Evolutionary conservation across 768 basidiomycete genomes (phyloP), one percentile per base, ranked within the genome.

Genomic region (Mycena haematopus): DNA sequence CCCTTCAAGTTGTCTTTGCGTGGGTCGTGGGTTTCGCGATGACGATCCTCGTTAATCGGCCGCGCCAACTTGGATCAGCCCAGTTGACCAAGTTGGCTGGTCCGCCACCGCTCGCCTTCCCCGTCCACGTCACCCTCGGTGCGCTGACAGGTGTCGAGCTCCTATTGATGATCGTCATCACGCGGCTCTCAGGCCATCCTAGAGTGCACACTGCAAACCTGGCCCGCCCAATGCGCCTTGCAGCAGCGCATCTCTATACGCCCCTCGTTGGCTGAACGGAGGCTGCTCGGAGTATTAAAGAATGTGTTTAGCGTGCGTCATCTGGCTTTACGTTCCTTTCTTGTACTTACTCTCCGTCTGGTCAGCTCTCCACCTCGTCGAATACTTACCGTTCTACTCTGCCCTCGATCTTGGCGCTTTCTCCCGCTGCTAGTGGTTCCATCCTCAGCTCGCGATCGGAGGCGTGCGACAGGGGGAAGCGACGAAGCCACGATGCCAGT

Each of bases 1-100:
- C n/a, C n/a, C n/a, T n/a, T n/a, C n/a, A n/a, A n/a, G n/a, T 65
- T 51, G 55, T 65, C 54, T 65, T 65, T 33, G 55, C 59, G 33
- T 65, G 64, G 64, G 14, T 65, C 44, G 64, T 45, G 6, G 64
- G 31, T 44, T 38, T 58, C 35, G 58, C 56, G 10, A 65, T 65
- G 64, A 65, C 64, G 13, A n/a, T 58, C 33, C 55, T 60, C 45
- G 59, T 36, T 54, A 33, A 42, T 65, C 9, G 64, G 59, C 2
- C 54, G 64, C n/a, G n/a, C n/a, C n/a, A n/a, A n/a, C n/a, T n/a
- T n/a, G n/a, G n/a, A n/a, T n/a, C n/a, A n/a, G n/a, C n/a, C n/a
- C n/a, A n/a, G n/a, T n/a, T n/a, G 11, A 55, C 52, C 11, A 17
- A 38, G 17, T 65, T 65, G 27, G 59, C 64, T 0, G 64, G 64